Conservation (phyloP, 768 basidiomycete species). For the Agrocybe praecox region DNA sequence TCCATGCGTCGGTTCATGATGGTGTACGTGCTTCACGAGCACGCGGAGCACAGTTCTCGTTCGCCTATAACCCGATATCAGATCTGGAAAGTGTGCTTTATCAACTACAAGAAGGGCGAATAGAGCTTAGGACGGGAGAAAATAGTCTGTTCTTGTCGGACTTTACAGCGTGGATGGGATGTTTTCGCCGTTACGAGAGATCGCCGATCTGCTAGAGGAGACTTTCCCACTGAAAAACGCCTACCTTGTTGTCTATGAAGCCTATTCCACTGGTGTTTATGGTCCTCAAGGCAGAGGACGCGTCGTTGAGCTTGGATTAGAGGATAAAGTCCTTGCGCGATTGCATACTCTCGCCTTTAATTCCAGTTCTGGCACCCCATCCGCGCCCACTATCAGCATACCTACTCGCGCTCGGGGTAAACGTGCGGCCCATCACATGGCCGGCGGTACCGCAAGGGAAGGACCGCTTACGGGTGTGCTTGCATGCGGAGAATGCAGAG, state of each 20-base stretch:
- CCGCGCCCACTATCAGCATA: constrained; percentile 76
- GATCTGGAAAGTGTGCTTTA: constrained; percentile 49
- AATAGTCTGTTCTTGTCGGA: constrained; percentile 70
- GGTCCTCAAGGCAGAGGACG: constrained; percentile 78
- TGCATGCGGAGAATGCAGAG: constrained; percentile 75
- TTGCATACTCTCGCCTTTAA: constrained; percentile 88
- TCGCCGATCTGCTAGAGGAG: constrained; percentile 64
- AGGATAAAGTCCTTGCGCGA: constrained; percentile 71
- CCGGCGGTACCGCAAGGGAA: constrained; percentile 90
- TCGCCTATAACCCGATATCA: constrained; percentile 72
- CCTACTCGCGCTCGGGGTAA: constrained; percentile 56
- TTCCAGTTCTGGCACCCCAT: constrained; percentile 84
- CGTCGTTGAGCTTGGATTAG: constrained; percentile 69
- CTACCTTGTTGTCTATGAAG: constrained; percentile 88
- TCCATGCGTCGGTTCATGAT: constrained; percentile 92
- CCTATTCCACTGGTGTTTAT: constrained; percentile 91
- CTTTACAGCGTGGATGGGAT: constrained; percentile 98
- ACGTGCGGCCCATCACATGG: constrained; percentile 78
- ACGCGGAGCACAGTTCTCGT: constrained; percentile 41
- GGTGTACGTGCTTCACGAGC: constrained; percentile 69
- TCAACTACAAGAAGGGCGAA: constrained; percentile 37
- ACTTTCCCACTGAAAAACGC: constrained; percentile 64
- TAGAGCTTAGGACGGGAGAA: constrained; percentile 38
- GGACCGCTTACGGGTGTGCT: constrained; percentile 86
- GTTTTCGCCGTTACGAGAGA: constrained; percentile 70